Evolutionary conservation across 768 basidiomycete genomes (phyloP), one percentile per base, ranked within the genome.

Genomic region (Lactarius pseudohatsudake): DNA sequence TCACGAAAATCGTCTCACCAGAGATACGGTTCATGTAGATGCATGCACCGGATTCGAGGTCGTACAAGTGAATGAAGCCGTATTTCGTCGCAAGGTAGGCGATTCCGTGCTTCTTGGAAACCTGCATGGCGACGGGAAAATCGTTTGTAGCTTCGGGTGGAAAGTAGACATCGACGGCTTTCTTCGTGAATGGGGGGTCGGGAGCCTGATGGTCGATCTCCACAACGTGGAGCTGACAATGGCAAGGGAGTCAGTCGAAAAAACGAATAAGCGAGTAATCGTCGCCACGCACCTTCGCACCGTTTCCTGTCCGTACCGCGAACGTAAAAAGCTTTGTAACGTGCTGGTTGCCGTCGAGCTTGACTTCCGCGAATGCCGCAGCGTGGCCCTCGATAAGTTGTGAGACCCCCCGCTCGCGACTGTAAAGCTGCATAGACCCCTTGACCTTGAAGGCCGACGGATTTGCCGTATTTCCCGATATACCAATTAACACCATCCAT

Each of bases 11-110:
- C 40, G 97, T 98, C 81, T 99, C 97, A 40, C 97, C 96, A 53
- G 93, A 95, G 76, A 99, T 99, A 70, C 97, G 91, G 84, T 99
- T 99, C 97, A 99, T 99, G 82, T 98, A 99, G 66, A 99, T 87
- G 79, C 97, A 98, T 54, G 93, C 89, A 64, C 96, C 97, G 10
- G 94, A 86, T 78, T 99, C 97, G 70, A 98, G 86, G 78, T 99
- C 97, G 78, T 99, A 99, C 16, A 99, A 85, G 77, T 98, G 97
- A 74, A 99, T 98, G 80, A 99, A 99, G 50, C 97, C 97, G 76
- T 94, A 98, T 77, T 99, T 99, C 64, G 97, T 98, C 75, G 98
- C 93, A 64, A 99, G 85, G 80, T 96, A 99, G 74, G 97, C 81
- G 77, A 99, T 94, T 41, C 97, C 96, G 77, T 97, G 96, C 76